phyloP scores from a whole-genome alignment of 352 stramenopile species.

The Achlya hypogyna region DNA sequence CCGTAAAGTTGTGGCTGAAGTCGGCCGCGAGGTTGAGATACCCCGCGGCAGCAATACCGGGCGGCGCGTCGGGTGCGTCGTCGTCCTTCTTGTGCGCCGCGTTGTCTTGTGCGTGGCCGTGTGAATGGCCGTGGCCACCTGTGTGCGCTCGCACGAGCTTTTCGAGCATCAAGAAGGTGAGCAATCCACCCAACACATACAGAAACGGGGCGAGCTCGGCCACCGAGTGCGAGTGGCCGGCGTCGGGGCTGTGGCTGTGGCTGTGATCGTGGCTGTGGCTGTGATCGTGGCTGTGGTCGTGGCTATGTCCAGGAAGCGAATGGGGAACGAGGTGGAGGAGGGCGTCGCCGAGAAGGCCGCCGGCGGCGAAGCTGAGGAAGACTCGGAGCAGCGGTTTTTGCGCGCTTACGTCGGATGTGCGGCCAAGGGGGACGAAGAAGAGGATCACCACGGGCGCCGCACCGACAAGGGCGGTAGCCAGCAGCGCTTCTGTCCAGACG shows the following conservation, averaged over 20 bases:
- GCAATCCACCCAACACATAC: conserved; percentile 62
- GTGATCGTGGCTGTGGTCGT: conserved; percentile 43
- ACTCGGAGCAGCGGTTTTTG: conserved; percentile 68
- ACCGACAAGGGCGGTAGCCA: conserved; percentile 65
- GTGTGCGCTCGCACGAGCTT: conserved; percentile 72
- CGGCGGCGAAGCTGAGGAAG: conserved; percentile 83
- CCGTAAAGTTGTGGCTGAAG: conserved; percentile 90
- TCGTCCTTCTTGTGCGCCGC: conserved; percentile 28
- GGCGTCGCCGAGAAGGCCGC: conserved; percentile 81
- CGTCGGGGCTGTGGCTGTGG: conserved; percentile 26
- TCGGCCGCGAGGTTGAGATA: conserved; percentile 88
- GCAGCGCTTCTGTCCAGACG: conserved; percentile 54
- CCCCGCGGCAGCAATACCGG: conserved; percentile 60
- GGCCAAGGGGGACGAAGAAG: conserved; percentile 55
- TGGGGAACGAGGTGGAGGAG: conserved; percentile 88
- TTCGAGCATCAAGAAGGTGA: conserved; percentile 71
- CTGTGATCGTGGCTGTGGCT: conserved; percentile 39
- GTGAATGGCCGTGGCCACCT: conserved; percentile 22
- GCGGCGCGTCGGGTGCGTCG: neutral
- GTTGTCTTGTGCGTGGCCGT: conserved; percentile 24
- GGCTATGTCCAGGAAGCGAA: conserved; percentile 38
- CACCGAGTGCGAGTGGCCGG: conserved; percentile 44
- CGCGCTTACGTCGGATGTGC: conserved; percentile 33
- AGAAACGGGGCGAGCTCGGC: conserved; percentile 61
- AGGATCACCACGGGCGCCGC: conserved; percentile 58